Conservation (phyloP, 1,139 yeast genomes). For the Meyerozyma guilliermondii region DNA sequence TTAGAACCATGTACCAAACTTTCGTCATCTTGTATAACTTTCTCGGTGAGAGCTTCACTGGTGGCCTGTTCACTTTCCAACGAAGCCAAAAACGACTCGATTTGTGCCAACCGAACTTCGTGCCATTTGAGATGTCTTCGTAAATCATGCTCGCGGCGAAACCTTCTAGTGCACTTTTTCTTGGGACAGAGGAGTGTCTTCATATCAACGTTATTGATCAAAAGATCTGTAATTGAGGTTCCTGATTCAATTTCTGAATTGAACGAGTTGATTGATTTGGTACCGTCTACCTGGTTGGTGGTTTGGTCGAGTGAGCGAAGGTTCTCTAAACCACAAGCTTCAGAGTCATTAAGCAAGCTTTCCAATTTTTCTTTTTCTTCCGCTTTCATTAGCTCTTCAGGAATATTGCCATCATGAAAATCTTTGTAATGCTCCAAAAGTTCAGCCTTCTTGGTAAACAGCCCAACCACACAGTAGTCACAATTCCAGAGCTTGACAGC, state of each 20-base stretch:
- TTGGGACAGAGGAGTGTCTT: slow-evolving; percentile 41
- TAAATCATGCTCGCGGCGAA: slow-evolving; percentile 44
- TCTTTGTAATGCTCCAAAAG: slow-evolving; percentile 39
- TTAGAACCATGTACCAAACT: not conserved
- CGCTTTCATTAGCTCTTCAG: slow-evolving; percentile 26
- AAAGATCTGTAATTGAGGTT: slow-evolving; percentile 28
- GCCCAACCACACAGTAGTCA: slow-evolving; percentile 37
- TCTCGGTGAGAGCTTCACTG: too few species aligned
- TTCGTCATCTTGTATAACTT: not conserved
- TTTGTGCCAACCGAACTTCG: slow-evolving; percentile 28
- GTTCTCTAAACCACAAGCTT: slow-evolving; percentile 4
- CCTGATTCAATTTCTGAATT: slow-evolving; percentile 15
- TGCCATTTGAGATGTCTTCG: slow-evolving; percentile 56
- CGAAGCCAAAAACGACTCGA: slow-evolving; percentile 28
- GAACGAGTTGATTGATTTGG: slow-evolving; percentile 23
- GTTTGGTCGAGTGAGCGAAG: slow-evolving; percentile 8
- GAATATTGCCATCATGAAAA: slow-evolving; percentile 38
- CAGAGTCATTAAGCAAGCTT: slow-evolving; percentile 15
- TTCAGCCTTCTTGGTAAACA: slow-evolving; percentile 30
- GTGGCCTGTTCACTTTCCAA: slow-evolving; percentile 13
- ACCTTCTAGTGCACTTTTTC: slow-evolving; percentile 41
- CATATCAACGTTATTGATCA: slow-evolving; percentile 30
- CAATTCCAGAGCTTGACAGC: slow-evolving; percentile 62
- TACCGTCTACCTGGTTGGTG: slow-evolving; percentile 14
- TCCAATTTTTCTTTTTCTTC: slow-evolving; percentile 21